phyloP scores from a whole-genome alignment of 257 asterid species.

The Euphrasia confusa region DNA sequence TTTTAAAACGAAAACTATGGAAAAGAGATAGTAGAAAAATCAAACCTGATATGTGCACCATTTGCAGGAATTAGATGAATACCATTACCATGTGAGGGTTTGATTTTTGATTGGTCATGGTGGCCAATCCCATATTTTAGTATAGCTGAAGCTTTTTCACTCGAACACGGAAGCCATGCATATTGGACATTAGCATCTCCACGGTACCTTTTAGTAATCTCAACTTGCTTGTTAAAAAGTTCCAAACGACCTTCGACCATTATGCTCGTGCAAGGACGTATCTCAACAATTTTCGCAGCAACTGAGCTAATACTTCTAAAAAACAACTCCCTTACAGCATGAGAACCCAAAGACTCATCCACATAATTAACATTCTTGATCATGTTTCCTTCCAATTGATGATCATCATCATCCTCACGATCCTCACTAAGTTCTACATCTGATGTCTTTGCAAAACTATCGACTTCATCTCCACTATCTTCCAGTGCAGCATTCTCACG shows the following conservation, averaged over 20 bases:
- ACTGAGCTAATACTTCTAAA: not conserved
- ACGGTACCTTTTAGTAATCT: slow-evolving; percentile 16
- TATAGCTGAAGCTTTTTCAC: not conserved
- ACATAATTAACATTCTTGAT: not conserved
- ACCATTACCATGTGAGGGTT: slow-evolving; percentile 8
- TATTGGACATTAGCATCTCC: slow-evolving; percentile 18
- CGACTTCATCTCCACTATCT: slow-evolving; percentile 1
- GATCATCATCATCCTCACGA: not conserved
- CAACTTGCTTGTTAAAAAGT: slow-evolving; percentile 14
- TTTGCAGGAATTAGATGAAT: slow-evolving; percentile 11
- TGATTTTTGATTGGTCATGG: not conserved
- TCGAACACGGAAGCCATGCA: slow-evolving; percentile 15
- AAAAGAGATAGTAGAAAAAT: not conserved
- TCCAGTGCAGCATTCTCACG: not conserved
- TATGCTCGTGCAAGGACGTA: slow-evolving; percentile 9
- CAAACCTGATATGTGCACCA: slow-evolving; percentile 16
- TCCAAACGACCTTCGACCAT: slow-evolving; percentile 1
- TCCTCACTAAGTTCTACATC: slow-evolving; percentile 11
- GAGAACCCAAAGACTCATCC: not conserved
- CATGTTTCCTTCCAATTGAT: slow-evolving; percentile 15
- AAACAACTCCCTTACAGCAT: slow-evolving; percentile 8
- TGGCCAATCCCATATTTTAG: slow-evolving; percentile 11
- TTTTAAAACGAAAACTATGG: not conserved
- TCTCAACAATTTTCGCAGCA: not conserved
- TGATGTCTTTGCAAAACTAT: not conserved